phyloP scores from a whole-genome alignment of 2,329 filamentous ascomycete genomes.

The Aspergillus sp. region DNA sequence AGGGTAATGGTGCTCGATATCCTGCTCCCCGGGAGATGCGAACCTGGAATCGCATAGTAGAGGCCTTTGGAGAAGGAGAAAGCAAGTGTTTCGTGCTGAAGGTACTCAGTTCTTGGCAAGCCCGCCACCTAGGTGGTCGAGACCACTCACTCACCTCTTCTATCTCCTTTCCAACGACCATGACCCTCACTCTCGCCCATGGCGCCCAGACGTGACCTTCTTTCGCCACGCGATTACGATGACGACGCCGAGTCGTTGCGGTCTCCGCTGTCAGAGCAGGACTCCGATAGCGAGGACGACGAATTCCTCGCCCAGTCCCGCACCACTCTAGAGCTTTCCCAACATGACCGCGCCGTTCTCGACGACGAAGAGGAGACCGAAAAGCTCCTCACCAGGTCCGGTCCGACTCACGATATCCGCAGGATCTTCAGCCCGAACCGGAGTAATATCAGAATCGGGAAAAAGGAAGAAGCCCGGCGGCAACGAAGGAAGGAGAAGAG shows the following conservation, averaged over 20 bases:
- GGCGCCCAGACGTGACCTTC: conserved; percentile 42
- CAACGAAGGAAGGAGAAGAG: conserved; percentile 49
- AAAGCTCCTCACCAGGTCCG: conserved; percentile 44
- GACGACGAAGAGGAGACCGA: conserved; percentile 70
- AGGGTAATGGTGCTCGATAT: neutral
- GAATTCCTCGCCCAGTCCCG: conserved; percentile 64
- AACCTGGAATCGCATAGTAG: neutral
- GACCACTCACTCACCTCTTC: neutral
- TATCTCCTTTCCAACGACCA: conserved; percentile 6
- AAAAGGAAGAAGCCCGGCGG: conserved; percentile 50
- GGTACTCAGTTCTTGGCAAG: neutral
- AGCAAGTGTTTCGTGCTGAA: neutral
- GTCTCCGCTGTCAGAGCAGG: conserved; percentile 60
- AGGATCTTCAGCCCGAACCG: conserved; percentile 44
- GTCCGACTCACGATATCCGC: conserved; percentile 36
- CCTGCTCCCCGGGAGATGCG: neutral
- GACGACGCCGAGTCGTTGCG: conserved; percentile 68
- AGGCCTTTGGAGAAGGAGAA: neutral
- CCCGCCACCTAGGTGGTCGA: no score
- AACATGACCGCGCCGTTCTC: conserved; percentile 68
- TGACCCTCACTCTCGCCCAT: conserved; percentile 18
- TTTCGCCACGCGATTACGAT: conserved; percentile 66
- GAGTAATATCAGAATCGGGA: conserved; percentile 52
- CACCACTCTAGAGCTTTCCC: conserved; percentile 68
- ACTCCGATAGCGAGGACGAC: conserved; percentile 75